Evolutionary conservation across 306 rosid genomes (phyloP), one percentile per base, ranked within the genome.

Genomic region (Cyamopsis tetragonoloba): DNA sequence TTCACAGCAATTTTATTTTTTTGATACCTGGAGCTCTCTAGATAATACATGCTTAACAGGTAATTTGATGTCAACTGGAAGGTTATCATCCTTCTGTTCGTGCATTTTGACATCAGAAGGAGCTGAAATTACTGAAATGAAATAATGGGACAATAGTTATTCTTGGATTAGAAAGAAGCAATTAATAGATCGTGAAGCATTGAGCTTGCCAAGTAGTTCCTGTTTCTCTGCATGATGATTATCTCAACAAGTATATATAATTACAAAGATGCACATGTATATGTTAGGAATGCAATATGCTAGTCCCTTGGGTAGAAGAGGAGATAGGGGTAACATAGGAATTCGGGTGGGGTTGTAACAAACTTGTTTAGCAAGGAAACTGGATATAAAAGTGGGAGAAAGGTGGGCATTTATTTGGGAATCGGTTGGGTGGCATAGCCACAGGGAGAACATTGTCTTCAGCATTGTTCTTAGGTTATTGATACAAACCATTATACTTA

Each of bases 31-130:
- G 75, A 89, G 96, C 58, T 92, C 98, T 84, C 78, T 87, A 63
- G 96, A 89, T 27, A 92, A 70, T 54, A 83, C 84, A 61, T 83
- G 96, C 87, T 83, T 89, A 72, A 85, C 80, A 42, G 98, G 96
- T 49, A 80, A 66, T 80, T 89, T 92, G 56, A 85, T 73, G 78
- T 92, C 98, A 61, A 87, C 71, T 8, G 91, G 80, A 70, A 87
- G 88, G 62, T 76, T 85, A 70, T 87, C 95, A 61, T 92, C 96
- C 77, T 83, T 89, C 70, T 58, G 80, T 64, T 87, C 96, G 11
- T 55, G 60, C 48, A 75, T 92, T 75, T 84, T 87, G 56, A 65
- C 67, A 73, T 86, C 89, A 42, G 89, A 50, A 47, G 88, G 83
- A 14, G 70, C 91, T 62, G 86, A 84, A 72, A 82, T 83, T 63